Evolutionary conservation across 2,329 filamentous ascomycete species (phyloP).

Genomic region (Pseudogymnoascus sp.): DNA sequence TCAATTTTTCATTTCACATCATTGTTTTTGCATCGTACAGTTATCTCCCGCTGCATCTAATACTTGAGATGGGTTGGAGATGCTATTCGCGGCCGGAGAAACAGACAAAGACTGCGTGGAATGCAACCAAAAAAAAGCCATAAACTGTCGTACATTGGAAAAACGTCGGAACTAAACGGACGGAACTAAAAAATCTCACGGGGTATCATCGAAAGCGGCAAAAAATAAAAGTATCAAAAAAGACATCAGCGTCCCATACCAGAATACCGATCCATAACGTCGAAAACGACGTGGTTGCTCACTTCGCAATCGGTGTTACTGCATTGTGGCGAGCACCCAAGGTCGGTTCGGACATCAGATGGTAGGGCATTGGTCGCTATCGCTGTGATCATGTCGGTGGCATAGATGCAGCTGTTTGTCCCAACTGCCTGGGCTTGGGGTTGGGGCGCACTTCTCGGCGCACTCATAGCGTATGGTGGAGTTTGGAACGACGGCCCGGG

Average conservation of each 20-base stretch:
- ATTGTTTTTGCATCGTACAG: neutral
- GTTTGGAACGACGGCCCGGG: neutral
- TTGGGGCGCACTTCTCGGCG: neutral
- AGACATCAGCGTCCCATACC: slow-evolving; percentile 12
- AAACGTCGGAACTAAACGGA: neutral
- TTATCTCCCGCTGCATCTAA: neutral
- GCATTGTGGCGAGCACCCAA: slow-evolving; percentile 30
- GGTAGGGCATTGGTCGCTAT: slow-evolving; percentile 33
- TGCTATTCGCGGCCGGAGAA: neutral
- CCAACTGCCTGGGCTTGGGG: neutral
- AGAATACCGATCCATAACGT: slow-evolving; percentile 38
- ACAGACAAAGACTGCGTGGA: slow-evolving; percentile 1
- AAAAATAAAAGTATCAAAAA: slow-evolving; percentile 1
- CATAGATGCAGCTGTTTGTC: slow-evolving; percentile 30
- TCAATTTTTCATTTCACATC: neutral
- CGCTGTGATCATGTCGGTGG: slow-evolving; percentile 37
- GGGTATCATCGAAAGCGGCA: slow-evolving; percentile 5
- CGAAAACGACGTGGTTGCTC: slow-evolving; percentile 35
- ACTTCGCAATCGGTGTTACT: slow-evolving; percentile 33
- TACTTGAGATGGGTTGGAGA: neutral
- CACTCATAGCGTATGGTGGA: neutral
- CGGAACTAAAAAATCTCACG: neutral
- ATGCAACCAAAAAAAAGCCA: neutral
- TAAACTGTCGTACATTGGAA: neutral
- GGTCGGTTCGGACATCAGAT: slow-evolving; percentile 30